Conservation (phyloP, 106 monocot genomes). For the Dioscorea alata region DNA sequence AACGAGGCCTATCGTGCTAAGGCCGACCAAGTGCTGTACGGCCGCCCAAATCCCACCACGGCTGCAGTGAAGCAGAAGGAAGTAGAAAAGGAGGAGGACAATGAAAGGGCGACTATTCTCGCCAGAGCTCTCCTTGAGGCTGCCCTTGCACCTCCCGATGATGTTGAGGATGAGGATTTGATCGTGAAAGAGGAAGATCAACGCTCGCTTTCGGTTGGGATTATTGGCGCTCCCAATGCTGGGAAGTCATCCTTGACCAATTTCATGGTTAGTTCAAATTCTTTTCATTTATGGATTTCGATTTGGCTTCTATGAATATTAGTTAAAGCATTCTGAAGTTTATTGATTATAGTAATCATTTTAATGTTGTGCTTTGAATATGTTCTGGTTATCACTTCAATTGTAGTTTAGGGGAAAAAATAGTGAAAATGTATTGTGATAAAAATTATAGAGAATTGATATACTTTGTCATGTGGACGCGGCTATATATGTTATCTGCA, state of each 20-base stretch:
- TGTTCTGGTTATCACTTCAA: too few relatives aligned
- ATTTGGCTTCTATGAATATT: too few relatives aligned
- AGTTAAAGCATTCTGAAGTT: too few relatives aligned
- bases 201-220: conserved; percentile 76
- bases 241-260: conserved; percentile 90
- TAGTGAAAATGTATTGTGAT: too few relatives aligned
- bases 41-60: conserved; percentile 6
- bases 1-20: conserved; percentile 45
- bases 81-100: conserved; percentile 25
- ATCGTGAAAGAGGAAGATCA: conserved; percentile 81
- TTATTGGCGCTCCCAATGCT: conserved; percentile 94
- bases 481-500: too few relatives aligned
- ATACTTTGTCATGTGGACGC: too few relatives aligned
- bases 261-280: conserved; percentile 44
- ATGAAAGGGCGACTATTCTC: conserved; percentile 43
- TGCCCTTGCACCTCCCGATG: conserved; percentile 48
- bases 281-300: too few relatives aligned
- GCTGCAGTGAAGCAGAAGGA: conserved; percentile 1
- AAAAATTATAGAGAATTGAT: too few relatives aligned
- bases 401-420: too few relatives aligned
- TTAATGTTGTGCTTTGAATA: too few relatives aligned
- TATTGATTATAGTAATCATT: too few relatives aligned
- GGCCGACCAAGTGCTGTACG: conserved; percentile 61
- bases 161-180: conserved; percentile 22
- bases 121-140: conserved; percentile 69